A percentile compares a stretch with the other conserved stretches of the same genome.
These are phyloP conservation scores for Cercophora samala DNA, from an alignment of 495 filamentous ascomycete genomes.

Conservation along the genomic window DNA sequence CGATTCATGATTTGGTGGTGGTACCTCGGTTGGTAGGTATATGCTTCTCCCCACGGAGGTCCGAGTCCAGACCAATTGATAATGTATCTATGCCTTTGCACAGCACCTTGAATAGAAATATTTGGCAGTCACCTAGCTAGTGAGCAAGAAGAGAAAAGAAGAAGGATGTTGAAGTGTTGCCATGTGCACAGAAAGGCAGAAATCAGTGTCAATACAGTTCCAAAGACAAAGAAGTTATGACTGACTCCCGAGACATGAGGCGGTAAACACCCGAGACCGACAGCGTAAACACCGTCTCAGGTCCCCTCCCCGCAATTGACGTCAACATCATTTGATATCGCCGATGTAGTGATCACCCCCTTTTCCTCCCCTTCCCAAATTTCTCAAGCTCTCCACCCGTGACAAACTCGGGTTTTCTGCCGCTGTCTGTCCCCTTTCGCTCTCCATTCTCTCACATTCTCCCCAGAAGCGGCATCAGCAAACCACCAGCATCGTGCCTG, in stretches of 20 bases:
- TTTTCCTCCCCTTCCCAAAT: slow-evolving; percentile 7
- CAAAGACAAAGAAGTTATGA: background rate
- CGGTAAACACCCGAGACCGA: background rate
- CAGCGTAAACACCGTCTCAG: background rate
- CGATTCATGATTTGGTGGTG: too few relatives aligned
- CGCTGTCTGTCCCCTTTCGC: too few relatives aligned
- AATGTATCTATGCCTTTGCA: background rate
- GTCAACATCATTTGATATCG: background rate
- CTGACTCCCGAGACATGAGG: background rate
- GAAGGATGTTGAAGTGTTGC: too few relatives aligned
- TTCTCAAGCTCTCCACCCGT: too few relatives aligned
- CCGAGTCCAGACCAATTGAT: background rate
- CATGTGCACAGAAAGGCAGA: too few relatives aligned
- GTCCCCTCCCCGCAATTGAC: background rate
- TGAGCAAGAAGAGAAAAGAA: too few relatives aligned
- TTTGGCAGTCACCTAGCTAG: too few relatives aligned
- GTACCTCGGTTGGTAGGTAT: too few relatives aligned
- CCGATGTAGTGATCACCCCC: background rate
- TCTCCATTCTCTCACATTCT: too few relatives aligned
- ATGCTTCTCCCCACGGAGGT: background rate
- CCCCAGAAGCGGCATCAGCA: too few relatives aligned
- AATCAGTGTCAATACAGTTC: background rate
- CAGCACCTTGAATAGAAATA: background rate
- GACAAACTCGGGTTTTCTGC: too few relatives aligned
- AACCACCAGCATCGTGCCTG: too few relatives aligned